Evolutionary conservation across 805 yeast genomes (phyloP).

Genomic region (Spathaspora sp.): DNA sequence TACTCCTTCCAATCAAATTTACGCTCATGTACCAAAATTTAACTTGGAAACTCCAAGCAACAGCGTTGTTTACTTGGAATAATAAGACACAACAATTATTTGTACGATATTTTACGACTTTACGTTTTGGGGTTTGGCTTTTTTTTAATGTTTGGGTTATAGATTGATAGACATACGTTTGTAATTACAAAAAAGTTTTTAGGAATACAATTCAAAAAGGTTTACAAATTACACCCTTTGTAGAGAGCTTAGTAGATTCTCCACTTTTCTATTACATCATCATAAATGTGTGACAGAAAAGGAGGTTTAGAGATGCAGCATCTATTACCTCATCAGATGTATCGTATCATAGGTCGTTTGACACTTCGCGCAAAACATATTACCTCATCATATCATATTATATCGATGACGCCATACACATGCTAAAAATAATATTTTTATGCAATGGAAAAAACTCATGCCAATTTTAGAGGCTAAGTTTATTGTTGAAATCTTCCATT

Average conservation of each 20-base stretch:
- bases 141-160: background rate
- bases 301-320: too few species aligned
- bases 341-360: background rate
- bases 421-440: background rate
- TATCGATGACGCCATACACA: background rate
- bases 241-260: background rate
- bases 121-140: background rate
- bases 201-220: background rate
- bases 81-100: background rate
- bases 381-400: background rate
- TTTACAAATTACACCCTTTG: background rate
- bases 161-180: background rate
- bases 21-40: conserved; percentile 4
- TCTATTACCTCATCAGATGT: too few species aligned
- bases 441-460: background rate
- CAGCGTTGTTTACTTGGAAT: conserved; percentile 6
- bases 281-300: background rate
- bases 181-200: background rate
- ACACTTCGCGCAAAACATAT: background rate
- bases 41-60: conserved; percentile 5
- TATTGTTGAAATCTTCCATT: background rate
- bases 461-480: background rate
- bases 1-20: conserved; percentile 1
- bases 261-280: background rate
- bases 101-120: conserved; percentile 1